phyloP scores from a whole-genome alignment of 2,329 filamentous ascomycete genomes.

The Penicillium sp. region DNA sequence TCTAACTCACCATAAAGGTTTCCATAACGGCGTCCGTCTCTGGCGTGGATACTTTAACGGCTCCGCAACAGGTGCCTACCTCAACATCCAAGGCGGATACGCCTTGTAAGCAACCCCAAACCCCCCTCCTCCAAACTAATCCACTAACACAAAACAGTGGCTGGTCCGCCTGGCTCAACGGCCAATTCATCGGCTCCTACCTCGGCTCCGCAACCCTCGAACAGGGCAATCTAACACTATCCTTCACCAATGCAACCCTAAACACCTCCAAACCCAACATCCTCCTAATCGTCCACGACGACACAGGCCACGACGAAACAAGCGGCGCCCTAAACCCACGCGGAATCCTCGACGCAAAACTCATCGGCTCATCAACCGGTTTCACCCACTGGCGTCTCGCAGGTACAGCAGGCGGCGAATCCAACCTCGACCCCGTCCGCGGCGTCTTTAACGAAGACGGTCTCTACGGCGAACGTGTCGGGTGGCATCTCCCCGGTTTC shows the following conservation, averaged over 20 bases:
- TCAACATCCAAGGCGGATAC: conserved; percentile 60
- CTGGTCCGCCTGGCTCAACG: conserved; percentile 65
- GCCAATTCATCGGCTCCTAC: conserved; percentile 61
- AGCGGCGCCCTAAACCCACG: conserved; percentile 39
- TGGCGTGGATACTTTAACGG: conserved; percentile 54
- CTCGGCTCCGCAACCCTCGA: conserved; percentile 48
- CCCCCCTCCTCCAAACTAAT: neutral
- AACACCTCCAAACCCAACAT: conserved; percentile 59
- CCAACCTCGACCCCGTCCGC: conserved; percentile 61
- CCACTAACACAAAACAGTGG: conserved; percentile 46
- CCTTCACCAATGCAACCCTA: conserved; percentile 59
- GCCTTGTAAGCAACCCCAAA: conserved; percentile 48
- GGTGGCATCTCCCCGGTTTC: conserved; percentile 65
- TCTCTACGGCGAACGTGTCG: conserved; percentile 63
- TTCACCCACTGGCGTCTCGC: conserved; percentile 65
- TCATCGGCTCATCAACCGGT: conserved; percentile 52
- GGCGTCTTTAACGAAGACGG: conserved; percentile 65
- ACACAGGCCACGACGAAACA: conserved; percentile 47
- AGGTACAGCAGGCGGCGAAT: conserved; percentile 61
- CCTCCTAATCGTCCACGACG: conserved; percentile 65
- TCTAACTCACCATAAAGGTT: conserved; percentile 33
- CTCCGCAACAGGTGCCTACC: conserved; percentile 45
- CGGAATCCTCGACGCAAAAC: conserved; percentile 54
- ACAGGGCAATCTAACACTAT: conserved; percentile 48
- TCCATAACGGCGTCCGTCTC: conserved; percentile 53